Percentiles rank a stretch among this genome's conserved stretches.
Evolutionary conservation across 108 stramenopile genomes (phyloP).

Genomic region (Pseudonitzschia delicatissima): DNA sequence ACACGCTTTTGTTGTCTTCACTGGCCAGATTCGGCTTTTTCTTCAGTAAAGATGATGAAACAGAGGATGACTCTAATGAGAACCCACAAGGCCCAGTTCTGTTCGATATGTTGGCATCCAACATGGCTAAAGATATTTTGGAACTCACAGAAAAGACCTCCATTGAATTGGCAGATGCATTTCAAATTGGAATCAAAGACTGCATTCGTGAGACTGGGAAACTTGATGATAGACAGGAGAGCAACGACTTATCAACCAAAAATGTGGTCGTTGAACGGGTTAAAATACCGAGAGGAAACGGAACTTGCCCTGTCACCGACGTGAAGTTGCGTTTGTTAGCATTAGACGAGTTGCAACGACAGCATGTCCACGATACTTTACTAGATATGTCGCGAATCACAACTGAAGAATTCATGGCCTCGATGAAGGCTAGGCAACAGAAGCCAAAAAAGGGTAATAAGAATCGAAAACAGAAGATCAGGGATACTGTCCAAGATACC

Average conservation of each 20-base stretch:
- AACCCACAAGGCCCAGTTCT: slow-evolving; percentile 51
- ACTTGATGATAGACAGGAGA: background rate
- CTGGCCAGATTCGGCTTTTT: slow-evolving; percentile 69
- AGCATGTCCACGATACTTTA: slow-evolving; percentile 57
- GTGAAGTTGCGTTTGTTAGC: slow-evolving; percentile 63
- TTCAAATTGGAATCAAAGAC: slow-evolving; percentile 18
- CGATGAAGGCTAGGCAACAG: slow-evolving; percentile 12
- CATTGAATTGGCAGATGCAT: slow-evolving; percentile 48
- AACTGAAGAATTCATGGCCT: slow-evolving; percentile 19
- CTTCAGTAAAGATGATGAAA: slow-evolving; percentile 22
- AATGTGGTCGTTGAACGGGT: slow-evolving; percentile 35
- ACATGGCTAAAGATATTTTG: slow-evolving; percentile 69
- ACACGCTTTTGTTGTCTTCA: slow-evolving; percentile 51
- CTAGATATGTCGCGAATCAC: slow-evolving; percentile 44
- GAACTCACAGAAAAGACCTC: slow-evolving; percentile 65
- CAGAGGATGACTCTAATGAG: slow-evolving; percentile 23
- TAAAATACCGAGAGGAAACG: slow-evolving; percentile 44
- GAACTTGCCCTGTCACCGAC: slow-evolving; percentile 61
- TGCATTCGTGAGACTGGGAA: background rate
- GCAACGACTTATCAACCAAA: slow-evolving; percentile 1
- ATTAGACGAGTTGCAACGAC: slow-evolving; percentile 54
- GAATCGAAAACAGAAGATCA: background rate
- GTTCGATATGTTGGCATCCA: slow-evolving; percentile 64
- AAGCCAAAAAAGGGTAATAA: background rate
- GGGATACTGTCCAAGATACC: slow-evolving; percentile 1